These are phyloP conservation scores for Rhazya stricta DNA, from an alignment of 257 asterid species.

Conservation along the genomic window DNA sequence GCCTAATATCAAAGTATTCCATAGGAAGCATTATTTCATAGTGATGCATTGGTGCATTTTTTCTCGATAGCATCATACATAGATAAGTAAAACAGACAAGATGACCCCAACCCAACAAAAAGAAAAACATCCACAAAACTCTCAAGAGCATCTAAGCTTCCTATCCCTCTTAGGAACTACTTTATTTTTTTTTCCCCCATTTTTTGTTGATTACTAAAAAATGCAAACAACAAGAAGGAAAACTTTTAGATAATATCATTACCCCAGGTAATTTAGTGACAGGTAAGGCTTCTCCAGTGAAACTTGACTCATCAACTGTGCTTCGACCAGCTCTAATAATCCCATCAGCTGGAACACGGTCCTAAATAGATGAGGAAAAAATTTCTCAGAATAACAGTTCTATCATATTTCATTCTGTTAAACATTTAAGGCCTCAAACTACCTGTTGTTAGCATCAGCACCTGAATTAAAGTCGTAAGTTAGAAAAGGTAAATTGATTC, in stretches of 20 bases:
- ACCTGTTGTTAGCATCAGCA: not conserved
- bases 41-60: not conserved
- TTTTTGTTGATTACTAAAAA: not conserved
- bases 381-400: conserved; percentile 9
- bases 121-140: not conserved
- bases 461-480: not conserved
- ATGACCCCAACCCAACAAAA: not conserved
- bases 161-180: not conserved
- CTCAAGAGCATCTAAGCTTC: conserved; percentile 9
- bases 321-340: conserved; percentile 85
- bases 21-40: conserved; percentile 1
- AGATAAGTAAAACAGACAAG: not conserved
- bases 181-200: too few relatives aligned
- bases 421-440: not conserved
- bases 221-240: not conserved
- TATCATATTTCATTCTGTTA: not conserved
- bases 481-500: not conserved
- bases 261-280: conserved; percentile 99
- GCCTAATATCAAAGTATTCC: conserved; percentile 46
- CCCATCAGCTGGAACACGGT: conserved; percentile 99
- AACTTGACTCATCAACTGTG: conserved; percentile 95
- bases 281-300: conserved; percentile 97
- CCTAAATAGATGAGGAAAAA: conserved; percentile 46
- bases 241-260: conserved; percentile 24
- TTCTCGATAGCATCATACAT: not conserved